Base-by-base conservation (phyloP, 257 asterid genomes). In the Handroanthus guayacan region DNA sequence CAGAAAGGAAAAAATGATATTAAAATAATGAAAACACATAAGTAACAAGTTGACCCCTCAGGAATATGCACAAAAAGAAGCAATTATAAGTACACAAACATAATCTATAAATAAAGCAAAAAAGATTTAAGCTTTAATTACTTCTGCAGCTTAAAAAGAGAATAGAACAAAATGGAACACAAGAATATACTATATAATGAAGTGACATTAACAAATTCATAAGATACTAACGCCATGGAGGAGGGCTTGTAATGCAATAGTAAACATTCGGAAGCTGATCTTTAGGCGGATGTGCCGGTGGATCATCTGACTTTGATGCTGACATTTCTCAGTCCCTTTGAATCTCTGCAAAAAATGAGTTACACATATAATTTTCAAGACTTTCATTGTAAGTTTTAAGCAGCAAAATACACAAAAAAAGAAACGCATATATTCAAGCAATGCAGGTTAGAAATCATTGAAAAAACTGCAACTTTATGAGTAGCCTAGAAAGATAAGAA, bases 221-320 rank as follows among this genome's bases (percentile, higher is more conserved):
- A 3, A 70, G 70, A 69, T 20, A 90, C 96, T 89, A 56, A 92
- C 98, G 97, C 98, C 98, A 92, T 67, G 97, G 97, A 77, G 97
- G 98, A 79, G 96, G 96, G 79, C 98, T 92, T n/a, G 94, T 88
- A 72, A 92, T 92, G 98, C 98, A 92, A 89, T 84, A 92, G 52
- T 91, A 86, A 84, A 92, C 97, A 84, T 81, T 79, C 25, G 94
- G 93, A 82, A 92, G 97, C 83, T 92, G 97, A 78, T 92, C 98
- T 72, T 93, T 91, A 11, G 95, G 95, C 47, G 83, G 91, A 25
- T 93, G 97, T 18, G 96, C 75, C 25, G 93, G 75, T 50, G 97
- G 98, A 43, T 91, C 98, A 48, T 85, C 97, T 18, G 83, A 77
- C 83, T 87, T 87, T 12, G 86, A 83, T 51, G 95, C 87, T 1